Percentiles rank a stretch among this genome's conserved stretches.
Evolutionary conservation across 2,329 filamentous ascomycete genomes (phyloP).

Genomic region (Pseudocercospora crystallina): DNA sequence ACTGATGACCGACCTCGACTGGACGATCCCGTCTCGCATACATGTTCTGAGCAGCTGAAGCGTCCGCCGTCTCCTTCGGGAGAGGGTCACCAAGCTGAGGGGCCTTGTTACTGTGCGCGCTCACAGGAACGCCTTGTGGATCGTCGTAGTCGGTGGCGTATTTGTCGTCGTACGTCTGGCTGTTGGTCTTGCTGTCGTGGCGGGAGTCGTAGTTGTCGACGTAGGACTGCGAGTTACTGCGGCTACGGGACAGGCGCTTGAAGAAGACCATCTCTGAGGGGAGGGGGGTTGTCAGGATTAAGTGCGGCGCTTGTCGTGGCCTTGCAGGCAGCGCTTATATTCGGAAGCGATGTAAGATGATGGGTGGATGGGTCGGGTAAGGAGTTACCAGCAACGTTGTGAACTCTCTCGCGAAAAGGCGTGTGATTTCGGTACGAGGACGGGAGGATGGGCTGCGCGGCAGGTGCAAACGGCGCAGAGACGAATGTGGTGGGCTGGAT

Average conservation of each 20-base stretch:
- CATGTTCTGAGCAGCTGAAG: constrained; percentile 41
- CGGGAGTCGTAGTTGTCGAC: constrained; percentile 46
- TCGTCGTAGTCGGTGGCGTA: constrained; percentile 38
- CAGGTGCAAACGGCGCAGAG: no score
- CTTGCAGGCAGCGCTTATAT: no score
- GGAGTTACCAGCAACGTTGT: no score
- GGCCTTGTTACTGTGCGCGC: constrained; percentile 34
- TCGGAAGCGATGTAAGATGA: no score
- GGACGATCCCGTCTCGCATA: constrained; percentile 45
- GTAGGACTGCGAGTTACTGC: constrained; percentile 51
- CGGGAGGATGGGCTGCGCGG: no score
- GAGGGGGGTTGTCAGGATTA: not conserved
- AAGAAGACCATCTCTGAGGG: constrained; percentile 43
- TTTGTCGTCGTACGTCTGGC: constrained; percentile 49
- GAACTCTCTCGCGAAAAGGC: no score
- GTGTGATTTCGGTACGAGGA: no score
- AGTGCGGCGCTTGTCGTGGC: no score
- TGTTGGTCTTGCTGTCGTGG: constrained; percentile 44
- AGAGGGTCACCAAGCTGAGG: constrained; percentile 25
- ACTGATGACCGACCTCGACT: constrained; percentile 35
- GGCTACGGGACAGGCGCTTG: constrained; percentile 48
- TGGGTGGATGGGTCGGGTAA: no score
- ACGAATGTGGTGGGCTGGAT: no score
- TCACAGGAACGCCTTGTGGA: constrained; percentile 25
- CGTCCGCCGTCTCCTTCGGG: constrained; percentile 28